Base-by-base conservation (phyloP, 768 basidiomycete genomes). In the Tylopilus subfusipes region DNA sequence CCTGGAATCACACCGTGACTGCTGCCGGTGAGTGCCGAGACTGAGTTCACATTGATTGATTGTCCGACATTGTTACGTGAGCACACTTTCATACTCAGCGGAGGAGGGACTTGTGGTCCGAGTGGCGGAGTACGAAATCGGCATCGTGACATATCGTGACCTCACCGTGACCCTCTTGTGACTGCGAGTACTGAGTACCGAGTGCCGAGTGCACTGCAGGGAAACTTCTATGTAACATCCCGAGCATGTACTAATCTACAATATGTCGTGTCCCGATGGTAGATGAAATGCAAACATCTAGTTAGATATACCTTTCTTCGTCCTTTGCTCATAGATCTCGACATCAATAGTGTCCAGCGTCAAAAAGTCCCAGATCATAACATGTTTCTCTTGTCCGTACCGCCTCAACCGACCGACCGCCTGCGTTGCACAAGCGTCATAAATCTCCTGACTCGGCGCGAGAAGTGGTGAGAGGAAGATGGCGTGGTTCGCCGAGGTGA, bases 401-500 rank as follows among this genome's bases (percentile, higher is more conserved):
- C 93, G 82, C 59, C 89, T 82, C 68, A 90, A 73, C 63, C 93
- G 84, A 58, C 94, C 88, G 52, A 95, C 82, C 11, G 90, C 88
- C 72, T 93, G 85, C 9, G 89, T 87, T 72, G 88, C 82, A 68
- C 84, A 84, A 48, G 91, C 90, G 40, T 85, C 83, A 66, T 96
- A 97, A 43, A 88, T 86, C 69, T 94, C 87, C 68, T 89, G 83
- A 19, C 85, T 82, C 11, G 82, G 80, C 0, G 93, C 85, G 34
- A 95, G 86, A 36, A 98, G 79, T 10, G 95, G 95, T 11, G 92
- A 94, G 52, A 98, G 76, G 78, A 98, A 98, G 68, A 97, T 87
- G 34, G 93, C 94, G 66, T 95, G 93, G 71, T 94, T 98, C 19
- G 95, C 95, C 33, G 82, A 84, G 4, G 94, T 97, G 67, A 98